Evolutionary conservation across 768 basidiomycete genomes (phyloP).

Genomic region (Paxillus ammoniavirescens): DNA sequence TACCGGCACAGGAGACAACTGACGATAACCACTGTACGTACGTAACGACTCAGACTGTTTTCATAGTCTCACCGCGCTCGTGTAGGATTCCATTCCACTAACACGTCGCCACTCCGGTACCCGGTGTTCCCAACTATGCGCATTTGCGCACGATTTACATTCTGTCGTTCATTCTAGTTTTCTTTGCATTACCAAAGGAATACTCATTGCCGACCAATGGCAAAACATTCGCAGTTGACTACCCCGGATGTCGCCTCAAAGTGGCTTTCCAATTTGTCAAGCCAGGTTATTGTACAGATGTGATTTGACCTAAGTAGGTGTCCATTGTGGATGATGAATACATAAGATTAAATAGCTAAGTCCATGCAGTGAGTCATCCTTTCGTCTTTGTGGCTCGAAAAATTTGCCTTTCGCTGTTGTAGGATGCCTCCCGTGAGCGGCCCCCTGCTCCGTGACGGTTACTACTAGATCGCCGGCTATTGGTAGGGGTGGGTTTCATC

Average conservation of each 20-base stretch:
- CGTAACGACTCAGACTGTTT: constrained; percentile 7
- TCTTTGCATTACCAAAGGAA: background rate
- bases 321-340: constrained; percentile 16
- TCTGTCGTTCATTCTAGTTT: background rate
- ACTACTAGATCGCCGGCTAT: constrained; percentile 20
- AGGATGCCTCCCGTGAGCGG: constrained; percentile 18
- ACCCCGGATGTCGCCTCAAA: background rate
- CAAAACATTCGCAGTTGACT: background rate
- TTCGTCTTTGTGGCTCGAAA: constrained; percentile 8
- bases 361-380: background rate
- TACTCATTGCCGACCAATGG: background rate
- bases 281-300: constrained; percentile 6
- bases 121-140: background rate
- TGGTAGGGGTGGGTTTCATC: constrained; percentile 12
- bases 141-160: background rate
- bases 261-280: background rate
- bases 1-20: constrained; percentile 17
- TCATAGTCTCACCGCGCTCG: background rate
- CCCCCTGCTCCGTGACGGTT: constrained; percentile 7
- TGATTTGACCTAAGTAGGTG: constrained; percentile 18
- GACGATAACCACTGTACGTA: constrained; percentile 15
- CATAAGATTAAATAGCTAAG: constrained; percentile 4
- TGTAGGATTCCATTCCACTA: background rate
- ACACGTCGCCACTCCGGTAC: constrained; percentile 3
- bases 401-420: constrained; percentile 10